phyloP scores from a whole-genome alignment of 345 rosid genomes.

The Laguncularia racemosa region DNA sequence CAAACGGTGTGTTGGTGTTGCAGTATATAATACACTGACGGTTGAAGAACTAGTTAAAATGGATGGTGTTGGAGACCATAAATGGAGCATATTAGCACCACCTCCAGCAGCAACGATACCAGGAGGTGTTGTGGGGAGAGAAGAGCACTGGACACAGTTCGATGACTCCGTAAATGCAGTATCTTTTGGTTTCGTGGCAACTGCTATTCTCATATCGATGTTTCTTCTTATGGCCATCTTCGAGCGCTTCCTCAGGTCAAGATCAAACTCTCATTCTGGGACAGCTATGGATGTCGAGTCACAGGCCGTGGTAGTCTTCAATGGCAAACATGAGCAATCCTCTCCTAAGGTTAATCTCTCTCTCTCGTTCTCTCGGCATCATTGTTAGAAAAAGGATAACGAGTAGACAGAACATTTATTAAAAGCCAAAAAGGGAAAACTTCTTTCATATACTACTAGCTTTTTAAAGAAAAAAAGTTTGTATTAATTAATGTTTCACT shows the following conservation, averaged over 20 bases:
- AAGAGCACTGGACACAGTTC: conserved; percentile 51
- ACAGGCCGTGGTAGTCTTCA: conserved; percentile 16
- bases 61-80: conserved; percentile 2
- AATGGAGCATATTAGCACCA: conserved; percentile 1
- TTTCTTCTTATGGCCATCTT: conserved; percentile 80
- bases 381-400: no score
- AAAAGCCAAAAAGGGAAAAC: no score
- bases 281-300: conserved; percentile 39
- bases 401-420: no score
- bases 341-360: conserved; percentile 46
- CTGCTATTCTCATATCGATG: conserved; percentile 75
- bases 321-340: conserved; percentile 35
- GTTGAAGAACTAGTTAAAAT: no score
- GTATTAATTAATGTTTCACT: no score
- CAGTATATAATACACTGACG: no score
- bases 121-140: conserved; percentile 22
- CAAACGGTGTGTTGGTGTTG: no score
- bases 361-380: background rate
- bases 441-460: no score
- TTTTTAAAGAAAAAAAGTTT: no score
- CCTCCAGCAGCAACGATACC: conserved; percentile 15
- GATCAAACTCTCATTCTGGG: conserved; percentile 19
- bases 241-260: conserved; percentile 58
- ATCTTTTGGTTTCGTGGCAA: conserved; percentile 79
- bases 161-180: conserved; percentile 82